Evolutionary conservation across 2,329 filamentous ascomycete species (phyloP), one percentile per base, ranked within the genome.

Genomic region (Pyricularia pennisetigena): DNA sequence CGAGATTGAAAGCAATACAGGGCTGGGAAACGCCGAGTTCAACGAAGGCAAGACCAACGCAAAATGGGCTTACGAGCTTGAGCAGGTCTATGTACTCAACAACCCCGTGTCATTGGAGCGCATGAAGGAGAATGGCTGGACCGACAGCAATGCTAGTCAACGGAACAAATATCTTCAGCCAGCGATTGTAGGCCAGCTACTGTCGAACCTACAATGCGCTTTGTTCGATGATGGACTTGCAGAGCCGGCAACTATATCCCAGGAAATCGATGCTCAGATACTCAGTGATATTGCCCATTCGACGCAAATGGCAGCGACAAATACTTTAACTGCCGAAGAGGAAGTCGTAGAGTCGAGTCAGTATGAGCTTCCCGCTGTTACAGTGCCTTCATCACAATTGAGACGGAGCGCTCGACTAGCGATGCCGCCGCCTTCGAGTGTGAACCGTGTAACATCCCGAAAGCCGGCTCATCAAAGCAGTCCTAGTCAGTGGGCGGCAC

Each of bases 1-100:
- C 0, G 78, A 86, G 70, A 81, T 87, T 24, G 70, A 77, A 20
- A 76, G 79, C 64, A 73, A 77, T 5, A 75, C 74, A 3, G 84
- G 84, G 0, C 69, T 83, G 2, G 85, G 84, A 20, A 87, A 86
- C 69, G 76, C 72, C 2, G 82, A 84, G 12, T 88, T 85, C 74
- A 85, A 85, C 69, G 72, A 75, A 10, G 78, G 78, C 7, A 75
- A 72, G 57, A 75, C 70, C n/a, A 66, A 16, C 23, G 64, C 64
- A 23, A 79, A 78, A 28, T 85, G 78, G 70, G 85, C 83, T 3
- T 85, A 87, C 72, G 82, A 84, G 71, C 78, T 87, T 63, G 71
- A 81, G 26, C 81, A 88, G 71, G 79, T 90, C 0, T 90, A 89
- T 72, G 81, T 87, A 74, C 80, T 90, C 29, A 88, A 88, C 72